A percentile compares a stretch with the other conserved stretches of the same genome.
phyloP scores from a whole-genome alignment of 805 yeast species.

The Dipodascopsis uninucleata region DNA sequence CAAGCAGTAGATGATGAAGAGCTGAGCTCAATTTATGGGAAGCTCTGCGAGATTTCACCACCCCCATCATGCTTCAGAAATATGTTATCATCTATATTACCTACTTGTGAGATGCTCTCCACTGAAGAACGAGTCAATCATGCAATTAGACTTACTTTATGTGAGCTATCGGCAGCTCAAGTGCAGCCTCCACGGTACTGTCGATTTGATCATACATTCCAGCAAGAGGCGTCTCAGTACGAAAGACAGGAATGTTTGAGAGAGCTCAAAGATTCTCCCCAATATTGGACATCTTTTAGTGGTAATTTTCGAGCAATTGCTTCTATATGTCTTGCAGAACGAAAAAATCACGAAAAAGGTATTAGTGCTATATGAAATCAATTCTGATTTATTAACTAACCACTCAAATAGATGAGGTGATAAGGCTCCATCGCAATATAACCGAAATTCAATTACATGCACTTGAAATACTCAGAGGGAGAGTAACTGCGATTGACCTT shows the following conservation, averaged over 20 bases:
- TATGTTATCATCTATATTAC: constrained; percentile 15
- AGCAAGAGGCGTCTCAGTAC: background rate
- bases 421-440: constrained; percentile 14
- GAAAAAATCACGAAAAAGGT: constrained; percentile 19
- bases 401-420: constrained; percentile 7
- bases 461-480: constrained; percentile 5
- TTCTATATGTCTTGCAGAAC: constrained; percentile 21
- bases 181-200: constrained; percentile 16
- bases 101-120: constrained; percentile 13
- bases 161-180: constrained; percentile 24
- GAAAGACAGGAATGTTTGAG: constrained; percentile 14
- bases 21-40: constrained; percentile 1
- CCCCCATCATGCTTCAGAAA: constrained; percentile 25
- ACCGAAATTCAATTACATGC: constrained; percentile 13
- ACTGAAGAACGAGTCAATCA: constrained; percentile 15
- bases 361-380: background rate
- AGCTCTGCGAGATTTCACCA: constrained; percentile 22
- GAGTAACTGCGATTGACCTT: constrained; percentile 4
- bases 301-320: constrained; percentile 27
- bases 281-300: constrained; percentile 30
- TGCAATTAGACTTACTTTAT: constrained; percentile 24
- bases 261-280: constrained; percentile 21
- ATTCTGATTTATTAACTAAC: background rate
- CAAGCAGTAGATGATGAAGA: no score
- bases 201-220: background rate